Evolutionary conservation across 352 stramenopile species (phyloP).

Genomic region (Globisporangium takayamanum): DNA sequence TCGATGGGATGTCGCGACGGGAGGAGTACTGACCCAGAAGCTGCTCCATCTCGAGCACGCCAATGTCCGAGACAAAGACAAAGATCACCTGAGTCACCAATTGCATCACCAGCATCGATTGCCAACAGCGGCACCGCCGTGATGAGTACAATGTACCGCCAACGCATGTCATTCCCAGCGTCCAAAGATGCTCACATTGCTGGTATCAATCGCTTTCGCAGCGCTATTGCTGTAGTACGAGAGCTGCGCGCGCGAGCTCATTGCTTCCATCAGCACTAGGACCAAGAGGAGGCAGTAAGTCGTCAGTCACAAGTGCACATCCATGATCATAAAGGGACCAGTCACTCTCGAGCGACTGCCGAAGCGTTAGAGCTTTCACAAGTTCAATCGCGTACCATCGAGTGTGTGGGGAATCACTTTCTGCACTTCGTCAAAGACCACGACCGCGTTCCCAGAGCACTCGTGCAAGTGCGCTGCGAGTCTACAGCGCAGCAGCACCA

Average conservation of each 20-base stretch:
- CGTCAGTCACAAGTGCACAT: background rate
- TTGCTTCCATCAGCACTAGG: constrained; percentile 67
- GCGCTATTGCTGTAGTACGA: constrained; percentile 69
- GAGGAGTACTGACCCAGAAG: constrained; percentile 77
- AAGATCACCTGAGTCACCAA: constrained; percentile 65
- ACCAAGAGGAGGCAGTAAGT: background rate
- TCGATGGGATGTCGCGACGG: constrained; percentile 54
- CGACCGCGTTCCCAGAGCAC: constrained; percentile 82
- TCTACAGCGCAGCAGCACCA: constrained; percentile 18
- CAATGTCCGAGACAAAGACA: constrained; percentile 87
- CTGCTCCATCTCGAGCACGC: constrained; percentile 74
- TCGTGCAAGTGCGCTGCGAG: constrained; percentile 71
- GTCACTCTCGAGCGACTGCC: no score
- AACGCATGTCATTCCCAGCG: background rate
- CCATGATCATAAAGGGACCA: background rate
- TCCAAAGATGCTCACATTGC: constrained; percentile 37
- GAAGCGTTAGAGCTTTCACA: no score
- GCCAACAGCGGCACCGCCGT: background rate
- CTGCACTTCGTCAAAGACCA: constrained; percentile 90
- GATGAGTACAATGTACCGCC: background rate
- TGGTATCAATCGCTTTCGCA: constrained; percentile 58
- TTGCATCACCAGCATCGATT: no score
- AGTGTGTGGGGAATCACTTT: constrained; percentile 88
- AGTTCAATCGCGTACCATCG: constrained; percentile 46
- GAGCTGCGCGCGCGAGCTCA: constrained; percentile 64